Evolutionary conservation across 2,329 filamentous ascomycete genomes (phyloP).

Genomic region (Zasmidium citrigriseum): DNA sequence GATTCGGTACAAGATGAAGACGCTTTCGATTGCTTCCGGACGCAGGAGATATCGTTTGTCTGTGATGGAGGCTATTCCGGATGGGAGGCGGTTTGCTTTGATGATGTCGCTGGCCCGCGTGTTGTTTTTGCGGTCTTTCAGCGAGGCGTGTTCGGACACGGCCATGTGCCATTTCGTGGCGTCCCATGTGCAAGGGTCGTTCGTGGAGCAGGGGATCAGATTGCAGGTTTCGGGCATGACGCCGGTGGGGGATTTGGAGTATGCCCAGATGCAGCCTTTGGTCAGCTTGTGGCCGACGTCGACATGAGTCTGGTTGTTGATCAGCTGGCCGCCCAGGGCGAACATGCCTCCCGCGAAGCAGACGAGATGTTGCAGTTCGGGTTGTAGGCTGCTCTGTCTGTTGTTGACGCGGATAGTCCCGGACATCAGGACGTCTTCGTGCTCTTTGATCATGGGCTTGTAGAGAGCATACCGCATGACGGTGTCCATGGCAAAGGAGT

Average conservation of each 20-base stretch:
- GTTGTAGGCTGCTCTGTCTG: conserved; percentile 31
- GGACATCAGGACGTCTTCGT: conserved; percentile 50
- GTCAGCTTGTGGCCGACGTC: conserved; percentile 59
- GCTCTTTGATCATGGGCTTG: conserved; percentile 45
- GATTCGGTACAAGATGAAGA: conserved; percentile 76
- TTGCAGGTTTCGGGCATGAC: conserved; percentile 64
- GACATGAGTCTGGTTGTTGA: conserved; percentile 56
- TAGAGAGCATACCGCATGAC: conserved; percentile 48
- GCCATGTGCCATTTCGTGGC: conserved; percentile 45
- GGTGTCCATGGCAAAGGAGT: conserved; percentile 48
- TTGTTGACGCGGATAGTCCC: conserved; percentile 42
- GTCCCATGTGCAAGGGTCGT: conserved; percentile 45
- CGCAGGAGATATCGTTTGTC: conserved; percentile 66
- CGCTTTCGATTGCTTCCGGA: conserved; percentile 77
- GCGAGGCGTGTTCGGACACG: conserved; percentile 36
- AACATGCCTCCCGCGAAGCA: conserved; percentile 75
- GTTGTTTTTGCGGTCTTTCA: conserved; percentile 26
- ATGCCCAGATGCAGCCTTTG: conserved; percentile 65
- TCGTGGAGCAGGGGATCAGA: conserved; percentile 49
- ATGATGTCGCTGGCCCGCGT: conserved; percentile 36
- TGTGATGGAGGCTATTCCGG: conserved; percentile 57
- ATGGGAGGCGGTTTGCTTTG: conserved; percentile 49
- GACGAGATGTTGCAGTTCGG: conserved; percentile 60
- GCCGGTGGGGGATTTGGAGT: conserved; percentile 57
- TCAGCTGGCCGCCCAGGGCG: conserved; percentile 65